Conservation (phyloP, 805 yeast species). For the Starmerella stellata region DNA sequence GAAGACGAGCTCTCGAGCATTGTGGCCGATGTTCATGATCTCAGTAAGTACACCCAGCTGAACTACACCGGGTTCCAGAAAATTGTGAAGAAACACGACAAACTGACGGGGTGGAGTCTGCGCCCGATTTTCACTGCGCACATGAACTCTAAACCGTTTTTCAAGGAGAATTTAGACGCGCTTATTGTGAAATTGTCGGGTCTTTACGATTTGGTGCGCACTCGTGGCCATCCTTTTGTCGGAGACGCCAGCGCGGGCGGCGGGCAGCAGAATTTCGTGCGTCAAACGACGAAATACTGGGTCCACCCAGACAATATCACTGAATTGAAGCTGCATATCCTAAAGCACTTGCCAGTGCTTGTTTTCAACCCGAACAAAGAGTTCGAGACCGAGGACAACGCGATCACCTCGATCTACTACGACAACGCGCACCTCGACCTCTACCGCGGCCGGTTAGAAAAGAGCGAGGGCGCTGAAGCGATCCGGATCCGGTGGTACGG, state of each 20-base stretch:
- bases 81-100: conserved; percentile 91
- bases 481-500: conserved; percentile 98
- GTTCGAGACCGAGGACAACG: conserved; percentile 83
- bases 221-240: conserved; percentile 83
- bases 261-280: conserved; percentile 87
- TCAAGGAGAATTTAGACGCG: conserved; percentile 82
- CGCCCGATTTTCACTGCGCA: conserved; percentile 88
- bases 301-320: conserved; percentile 97
- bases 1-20: conserved; percentile 69
- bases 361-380: conserved; percentile 95
- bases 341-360: conserved; percentile 89
- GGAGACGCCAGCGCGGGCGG: conserved; percentile 99
- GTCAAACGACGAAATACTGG: conserved; percentile 98
- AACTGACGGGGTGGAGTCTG: conserved; percentile 58
- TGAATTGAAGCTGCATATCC: conserved; percentile 75
- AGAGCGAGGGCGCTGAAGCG: conserved; percentile 98
- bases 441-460: conserved; percentile 83
- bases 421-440: conserved; percentile 80
- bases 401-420: conserved; percentile 90
- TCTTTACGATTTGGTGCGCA: conserved; percentile 79
- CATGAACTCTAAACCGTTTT: conserved; percentile 84
- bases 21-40: conserved; percentile 92
- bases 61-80: conserved; percentile 96
- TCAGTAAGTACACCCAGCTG: conserved; percentile 80
- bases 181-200: conserved; percentile 78